phyloP scores from a whole-genome alignment of 306 rosid species.

The Quercus glauca region DNA sequence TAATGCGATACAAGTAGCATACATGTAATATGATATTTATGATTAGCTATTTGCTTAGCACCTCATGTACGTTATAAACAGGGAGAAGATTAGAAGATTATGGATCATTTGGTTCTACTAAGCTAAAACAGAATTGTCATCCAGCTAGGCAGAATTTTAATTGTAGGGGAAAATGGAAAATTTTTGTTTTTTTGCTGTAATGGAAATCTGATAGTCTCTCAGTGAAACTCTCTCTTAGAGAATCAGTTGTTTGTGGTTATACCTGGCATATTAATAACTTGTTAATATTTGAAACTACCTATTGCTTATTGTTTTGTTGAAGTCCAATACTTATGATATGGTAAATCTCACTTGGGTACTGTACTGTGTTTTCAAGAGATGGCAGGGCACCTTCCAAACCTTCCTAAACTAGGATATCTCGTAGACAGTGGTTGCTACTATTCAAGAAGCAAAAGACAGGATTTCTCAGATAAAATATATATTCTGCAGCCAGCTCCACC shows the following conservation, averaged over 20 bases:
- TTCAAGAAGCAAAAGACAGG: constrained; percentile 77
- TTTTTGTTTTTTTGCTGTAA: neutral
- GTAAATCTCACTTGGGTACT: neutral
- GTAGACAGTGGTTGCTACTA: constrained; percentile 60
- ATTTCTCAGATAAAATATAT: constrained; percentile 70
- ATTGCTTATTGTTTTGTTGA: no score
- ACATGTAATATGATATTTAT: no score
- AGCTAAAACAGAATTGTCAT: no score
- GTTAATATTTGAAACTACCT: neutral
- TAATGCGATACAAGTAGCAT: no score
- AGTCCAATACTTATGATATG: neutral
- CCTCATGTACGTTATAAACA: no score
- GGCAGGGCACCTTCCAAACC: constrained; percentile 30
- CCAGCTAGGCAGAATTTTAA: neutral
- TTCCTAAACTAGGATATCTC: constrained; percentile 26
- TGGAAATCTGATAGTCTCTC: neutral
- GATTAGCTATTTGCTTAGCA: no score
- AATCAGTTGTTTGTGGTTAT: neutral
- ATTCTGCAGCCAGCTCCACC: constrained; percentile 63
- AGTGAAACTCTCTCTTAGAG: neutral
- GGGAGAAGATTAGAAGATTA: no score
- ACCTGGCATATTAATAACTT: neutral
- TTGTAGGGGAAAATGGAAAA: neutral
- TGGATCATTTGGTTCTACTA: no score
- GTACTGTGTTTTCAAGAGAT: constrained; percentile 19